A percentile compares a stretch with the other conserved stretches of the same genome.
phyloP scores from a whole-genome alignment of 1,284 basidiomycete genomes.

The Trichosporon sp. region DNA sequence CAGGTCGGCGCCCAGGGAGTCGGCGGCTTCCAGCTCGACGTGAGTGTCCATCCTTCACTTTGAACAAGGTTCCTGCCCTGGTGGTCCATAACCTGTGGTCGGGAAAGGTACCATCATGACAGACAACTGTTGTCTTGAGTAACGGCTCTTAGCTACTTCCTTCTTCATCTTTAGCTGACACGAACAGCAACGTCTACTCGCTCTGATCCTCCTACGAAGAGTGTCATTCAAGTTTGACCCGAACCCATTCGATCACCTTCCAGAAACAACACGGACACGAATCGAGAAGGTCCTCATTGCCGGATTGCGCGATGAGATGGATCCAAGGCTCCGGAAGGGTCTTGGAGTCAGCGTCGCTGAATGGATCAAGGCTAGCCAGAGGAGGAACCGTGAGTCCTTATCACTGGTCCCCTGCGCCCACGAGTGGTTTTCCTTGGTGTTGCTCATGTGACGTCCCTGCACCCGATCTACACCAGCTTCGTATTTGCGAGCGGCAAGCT shows the following conservation, averaged over 20 bases:
- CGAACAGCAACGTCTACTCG: slow-evolving; percentile 45
- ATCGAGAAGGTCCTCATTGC: slow-evolving; percentile 50
- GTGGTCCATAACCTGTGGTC: not conserved
- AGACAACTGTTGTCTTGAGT: not conserved
- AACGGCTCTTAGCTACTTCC: too few relatives aligned
- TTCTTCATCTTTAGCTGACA: slow-evolving; percentile 5
- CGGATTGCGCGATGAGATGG: slow-evolving; percentile 52
- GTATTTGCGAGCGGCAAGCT: not conserved
- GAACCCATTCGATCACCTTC: slow-evolving; percentile 46
- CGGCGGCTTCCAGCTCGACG: slow-evolving; percentile 53
- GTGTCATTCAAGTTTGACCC: slow-evolving; percentile 45
- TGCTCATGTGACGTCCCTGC: not conserved
- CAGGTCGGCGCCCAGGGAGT: slow-evolving; percentile 53
- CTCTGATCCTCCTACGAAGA: slow-evolving; percentile 45
- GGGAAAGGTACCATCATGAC: not conserved
- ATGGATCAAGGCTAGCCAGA: slow-evolving; percentile 47
- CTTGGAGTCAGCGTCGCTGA: slow-evolving; percentile 45
- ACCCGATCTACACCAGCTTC: not conserved
- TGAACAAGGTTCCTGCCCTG: not conserved
- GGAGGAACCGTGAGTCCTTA: slow-evolving; percentile 42
- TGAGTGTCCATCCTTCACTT: slow-evolving; percentile 29
- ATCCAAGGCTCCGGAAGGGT: slow-evolving; percentile 47
- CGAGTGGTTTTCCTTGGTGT: not conserved
- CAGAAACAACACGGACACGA: slow-evolving; percentile 40
- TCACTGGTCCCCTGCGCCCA: not conserved